phyloP scores from a whole-genome alignment of 306 rosid genomes.

The Vigna trinervia region DNA sequence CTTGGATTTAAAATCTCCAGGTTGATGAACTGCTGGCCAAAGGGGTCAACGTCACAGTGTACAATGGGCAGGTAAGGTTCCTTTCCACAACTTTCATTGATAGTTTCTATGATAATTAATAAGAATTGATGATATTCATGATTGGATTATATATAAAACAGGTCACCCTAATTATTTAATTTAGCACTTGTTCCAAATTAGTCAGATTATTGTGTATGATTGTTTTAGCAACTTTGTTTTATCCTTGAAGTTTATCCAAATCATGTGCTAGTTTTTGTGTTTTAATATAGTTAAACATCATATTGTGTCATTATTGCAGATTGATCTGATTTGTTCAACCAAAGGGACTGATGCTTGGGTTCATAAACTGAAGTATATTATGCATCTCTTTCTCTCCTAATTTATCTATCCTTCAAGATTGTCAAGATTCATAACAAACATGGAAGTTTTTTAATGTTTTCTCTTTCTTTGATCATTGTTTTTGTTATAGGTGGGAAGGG shows the following conservation, averaged over 20 bases:
- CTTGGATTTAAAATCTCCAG: conserved; percentile 46
- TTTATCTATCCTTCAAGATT: conserved; percentile 7
- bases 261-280: neutral
- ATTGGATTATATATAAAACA: neutral
- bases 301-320: conserved; percentile 51
- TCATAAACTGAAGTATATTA: conserved; percentile 74
- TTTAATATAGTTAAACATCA: conserved; percentile 11
- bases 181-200: conserved; percentile 6
- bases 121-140: conserved; percentile 26
- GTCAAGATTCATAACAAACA: neutral
- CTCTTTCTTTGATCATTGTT: neutral
- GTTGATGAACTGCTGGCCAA: conserved; percentile 81
- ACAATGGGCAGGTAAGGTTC: conserved; percentile 82
- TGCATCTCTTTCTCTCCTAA: conserved; percentile 7
- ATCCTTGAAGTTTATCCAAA: conserved; percentile 1
- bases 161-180: conserved; percentile 10
- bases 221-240: conserved; percentile 20
- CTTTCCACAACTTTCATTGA: conserved; percentile 3
- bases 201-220: conserved; percentile 31
- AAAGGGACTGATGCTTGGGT: conserved; percentile 93
- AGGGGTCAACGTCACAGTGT: conserved; percentile 85
- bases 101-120: conserved; percentile 3
- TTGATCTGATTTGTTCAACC: conserved; percentile 89
- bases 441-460: conserved; percentile 6
- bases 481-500: conserved; percentile 73